Conservation (phyloP, 164 flowering plant genomes). For the Paratinospora sagittata region DNA sequence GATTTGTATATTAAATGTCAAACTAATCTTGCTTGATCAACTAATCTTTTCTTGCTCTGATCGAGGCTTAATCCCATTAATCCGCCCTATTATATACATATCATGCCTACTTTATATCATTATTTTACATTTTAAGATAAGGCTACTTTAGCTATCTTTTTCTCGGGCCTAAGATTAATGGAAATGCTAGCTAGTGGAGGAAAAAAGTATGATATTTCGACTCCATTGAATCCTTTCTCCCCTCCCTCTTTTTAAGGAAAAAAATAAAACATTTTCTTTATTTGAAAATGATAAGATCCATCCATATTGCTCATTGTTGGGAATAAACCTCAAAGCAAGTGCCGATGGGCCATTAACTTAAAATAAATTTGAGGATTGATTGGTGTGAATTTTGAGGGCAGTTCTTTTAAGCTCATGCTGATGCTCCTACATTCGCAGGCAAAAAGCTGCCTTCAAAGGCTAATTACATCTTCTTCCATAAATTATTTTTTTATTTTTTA, state of each 20-base stretch:
- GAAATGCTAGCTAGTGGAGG: not conserved
- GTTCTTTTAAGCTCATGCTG: not conserved
- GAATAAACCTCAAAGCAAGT: not conserved
- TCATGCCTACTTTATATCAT: no score
- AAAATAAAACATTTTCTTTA: not conserved
- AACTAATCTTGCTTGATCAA: no score
- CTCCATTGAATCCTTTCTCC: not conserved
- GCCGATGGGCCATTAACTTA: not conserved
- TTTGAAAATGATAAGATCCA: not conserved
- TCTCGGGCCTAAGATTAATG: not conserved
- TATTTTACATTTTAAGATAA: not conserved
- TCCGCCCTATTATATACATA: no score
- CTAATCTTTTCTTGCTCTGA: not conserved
- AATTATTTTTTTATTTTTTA: no score
- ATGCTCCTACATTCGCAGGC: not conserved
- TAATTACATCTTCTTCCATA: not conserved
- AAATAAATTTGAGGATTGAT: not conserved
- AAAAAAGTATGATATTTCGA: not conserved
- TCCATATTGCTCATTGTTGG: not conserved
- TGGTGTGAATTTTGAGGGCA: not conserved
- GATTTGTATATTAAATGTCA: no score
- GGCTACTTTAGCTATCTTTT: not conserved
- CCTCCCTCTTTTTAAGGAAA: not conserved
- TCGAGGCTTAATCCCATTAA: not conserved
- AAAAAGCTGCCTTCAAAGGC: not conserved